Evolutionary conservation across 768 basidiomycete species (phyloP), one percentile per base, ranked within the genome.

Genomic region (Termitomyces sp.): DNA sequence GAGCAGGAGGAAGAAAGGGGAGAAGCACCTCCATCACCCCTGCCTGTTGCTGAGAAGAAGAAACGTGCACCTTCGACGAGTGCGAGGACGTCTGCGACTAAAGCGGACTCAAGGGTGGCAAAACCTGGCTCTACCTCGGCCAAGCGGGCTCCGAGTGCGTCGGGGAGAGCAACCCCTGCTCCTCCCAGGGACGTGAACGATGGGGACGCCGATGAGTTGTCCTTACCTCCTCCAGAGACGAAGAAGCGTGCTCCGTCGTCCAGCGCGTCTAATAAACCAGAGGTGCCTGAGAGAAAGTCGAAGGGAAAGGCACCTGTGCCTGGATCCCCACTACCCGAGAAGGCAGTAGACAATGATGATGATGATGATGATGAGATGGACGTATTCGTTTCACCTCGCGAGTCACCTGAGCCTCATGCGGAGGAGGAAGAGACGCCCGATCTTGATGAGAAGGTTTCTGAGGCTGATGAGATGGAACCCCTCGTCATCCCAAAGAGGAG

Each of bases 1-100:
- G 58, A 45, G 18, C 63, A 65, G 28, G 67, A 67, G n/a, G 68
- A 68, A 26, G 66, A 65, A 14, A 63, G 56, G n/a, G 65, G 61
- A n/a, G 59, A 58, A 10, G 51, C 38, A 30, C 18, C 61, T 44
- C 28, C 64, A 52, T 56, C 45, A 57, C 20, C 63, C 57, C 43
- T 40, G 32, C 28, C 44, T 35, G 14, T 53, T 9, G 26, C 36
- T 20, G 43, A 54, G 24, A 53, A 57, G 53, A 33, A 54, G 42
- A 56, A 48, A 42, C 44, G 33, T 22, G 28, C 8, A 4, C 2
- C 53, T 7, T 56, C 53, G 13, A 48, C 56, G 30, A 52, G 12
- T 40, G 22, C 38, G 26, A 53, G 26, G 26, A n/a, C 18, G 9
- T 24, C 50, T 38, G 35, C 22, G 9, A 30, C 14, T 47, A 42